These are phyloP conservation scores for Colletotrichum sp. DNA, from an alignment of 2,329 filamentous ascomycete genomes.

Conservation along the genomic window DNA sequence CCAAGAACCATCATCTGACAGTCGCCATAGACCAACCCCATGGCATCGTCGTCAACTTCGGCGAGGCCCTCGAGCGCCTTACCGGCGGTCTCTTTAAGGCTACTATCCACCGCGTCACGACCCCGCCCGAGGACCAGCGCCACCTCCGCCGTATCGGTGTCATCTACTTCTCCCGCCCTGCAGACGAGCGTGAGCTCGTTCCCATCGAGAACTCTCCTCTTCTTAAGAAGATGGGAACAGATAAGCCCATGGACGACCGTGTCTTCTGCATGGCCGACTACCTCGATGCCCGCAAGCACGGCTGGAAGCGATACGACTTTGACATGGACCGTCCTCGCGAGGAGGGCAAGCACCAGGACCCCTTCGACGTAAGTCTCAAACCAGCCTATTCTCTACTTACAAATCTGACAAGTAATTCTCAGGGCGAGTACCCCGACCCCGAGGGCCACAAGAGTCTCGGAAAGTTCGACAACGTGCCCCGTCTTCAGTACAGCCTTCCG, in stretches of 20 bases:
- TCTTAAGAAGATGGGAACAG: conserved; percentile 30
- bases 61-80: conserved; percentile 34
- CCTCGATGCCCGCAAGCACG: conserved; percentile 32
- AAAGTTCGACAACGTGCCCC: conserved; percentile 8
- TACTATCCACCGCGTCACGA: conserved; percentile 33
- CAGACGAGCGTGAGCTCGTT: conserved; percentile 38
- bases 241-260: conserved; percentile 31
- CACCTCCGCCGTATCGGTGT: conserved; percentile 39
- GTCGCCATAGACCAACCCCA: conserved; percentile 29
- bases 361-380: background rate
- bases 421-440: conserved; percentile 8
- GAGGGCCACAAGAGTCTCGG: conserved; percentile 11
- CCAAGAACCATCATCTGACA: background rate
- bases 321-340: conserved; percentile 26
- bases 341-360: conserved; percentile 8
- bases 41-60: conserved; percentile 43
- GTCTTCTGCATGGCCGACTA: conserved; percentile 32
- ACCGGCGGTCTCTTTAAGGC: conserved; percentile 35
- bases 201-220: conserved; percentile 38
- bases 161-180: conserved; percentile 44
- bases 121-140: conserved; percentile 38
- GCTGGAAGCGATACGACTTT: conserved; percentile 32
- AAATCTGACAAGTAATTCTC: background rate
- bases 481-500: conserved; percentile 4
- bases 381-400: fast-evolving